phyloP scores from a whole-genome alignment of 306 rosid species.

The Datisca glomerata region DNA sequence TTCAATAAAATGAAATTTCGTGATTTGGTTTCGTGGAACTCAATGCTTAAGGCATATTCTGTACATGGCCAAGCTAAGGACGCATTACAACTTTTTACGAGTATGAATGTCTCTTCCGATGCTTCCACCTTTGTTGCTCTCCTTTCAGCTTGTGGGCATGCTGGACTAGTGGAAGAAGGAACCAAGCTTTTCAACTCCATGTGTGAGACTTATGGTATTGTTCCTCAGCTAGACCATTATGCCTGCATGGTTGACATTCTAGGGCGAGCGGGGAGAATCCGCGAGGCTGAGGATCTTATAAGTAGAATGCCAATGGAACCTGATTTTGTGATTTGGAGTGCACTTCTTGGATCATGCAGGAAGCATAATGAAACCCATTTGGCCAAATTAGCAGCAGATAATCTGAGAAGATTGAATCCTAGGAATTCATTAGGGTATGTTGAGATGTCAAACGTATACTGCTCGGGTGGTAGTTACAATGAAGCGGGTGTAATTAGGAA shows the following conservation, averaged over 20 bases:
- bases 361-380: conserved; percentile 54
- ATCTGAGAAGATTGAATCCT: conserved; percentile 55
- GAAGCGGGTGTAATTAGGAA: conserved; percentile 56
- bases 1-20: conserved; percentile 33
- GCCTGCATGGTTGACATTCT: conserved; percentile 85
- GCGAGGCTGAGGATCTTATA: conserved; percentile 56
- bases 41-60: conserved; percentile 77
- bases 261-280: conserved; percentile 68
- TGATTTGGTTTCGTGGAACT: conserved; percentile 84
- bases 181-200: conserved; percentile 37
- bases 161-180: conserved; percentile 71
- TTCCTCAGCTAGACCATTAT: conserved; percentile 65
- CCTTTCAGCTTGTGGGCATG: conserved; percentile 80
- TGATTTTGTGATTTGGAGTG: conserved; percentile 84
- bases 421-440: conserved; percentile 54
- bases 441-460: conserved; percentile 75
- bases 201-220: conserved; percentile 28
- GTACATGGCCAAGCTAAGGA: conserved; percentile 64
- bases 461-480: conserved; percentile 39
- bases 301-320: conserved; percentile 69
- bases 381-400: conserved; percentile 69
- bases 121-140: conserved; percentile 74
- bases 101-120: conserved; percentile 48
- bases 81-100: conserved; percentile 46
- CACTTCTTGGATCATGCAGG: conserved; percentile 78